phyloP scores from a whole-genome alignment of 306 rosid genomes.

The Cucurbita pepo region DNA sequence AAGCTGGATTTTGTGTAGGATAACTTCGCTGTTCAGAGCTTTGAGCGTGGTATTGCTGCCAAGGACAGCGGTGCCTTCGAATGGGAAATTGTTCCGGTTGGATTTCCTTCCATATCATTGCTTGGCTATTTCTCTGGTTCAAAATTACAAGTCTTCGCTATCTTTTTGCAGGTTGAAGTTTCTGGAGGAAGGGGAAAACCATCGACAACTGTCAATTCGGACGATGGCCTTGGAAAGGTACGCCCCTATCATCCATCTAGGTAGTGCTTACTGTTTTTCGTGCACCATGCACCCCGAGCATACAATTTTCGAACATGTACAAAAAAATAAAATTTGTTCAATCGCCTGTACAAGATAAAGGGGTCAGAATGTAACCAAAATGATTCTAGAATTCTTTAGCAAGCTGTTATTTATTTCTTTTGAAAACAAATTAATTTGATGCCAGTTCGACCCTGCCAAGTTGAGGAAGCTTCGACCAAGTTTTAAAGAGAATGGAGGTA shows the following conservation, averaged over 20 bases:
- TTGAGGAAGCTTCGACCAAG: conserved; percentile 93
- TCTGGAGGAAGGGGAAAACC: conserved; percentile 97
- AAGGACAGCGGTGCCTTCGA: conserved; percentile 53
- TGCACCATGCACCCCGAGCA: background rate
- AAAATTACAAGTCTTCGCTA: background rate
- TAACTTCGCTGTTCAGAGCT: conserved; percentile 65
- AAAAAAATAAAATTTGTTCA: background rate
- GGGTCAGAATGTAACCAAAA: background rate
- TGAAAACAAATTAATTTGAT: background rate
- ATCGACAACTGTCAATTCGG: conserved; percentile 57
- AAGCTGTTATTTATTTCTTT: background rate
- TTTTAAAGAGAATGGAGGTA: conserved; percentile 85
- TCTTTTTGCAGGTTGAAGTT: conserved; percentile 44
- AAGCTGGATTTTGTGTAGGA: conserved; percentile 41
- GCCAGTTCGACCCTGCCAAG: conserved; percentile 86
- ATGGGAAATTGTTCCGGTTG: conserved; percentile 87
- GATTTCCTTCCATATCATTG: background rate
- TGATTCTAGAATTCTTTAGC: background rate
- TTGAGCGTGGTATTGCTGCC: conserved; percentile 91
- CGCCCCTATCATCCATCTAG: background rate
- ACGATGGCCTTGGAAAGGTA: conserved; percentile 95
- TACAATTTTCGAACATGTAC: background rate
- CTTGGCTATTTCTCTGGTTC: background rate
- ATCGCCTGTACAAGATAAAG: background rate
- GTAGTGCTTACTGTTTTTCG: background rate